A percentile compares a stretch with the other conserved stretches of the same genome.
These are phyloP conservation scores for Penicillium angulare DNA, from an alignment of 495 filamentous ascomycete species.

Conservation along the genomic window DNA sequence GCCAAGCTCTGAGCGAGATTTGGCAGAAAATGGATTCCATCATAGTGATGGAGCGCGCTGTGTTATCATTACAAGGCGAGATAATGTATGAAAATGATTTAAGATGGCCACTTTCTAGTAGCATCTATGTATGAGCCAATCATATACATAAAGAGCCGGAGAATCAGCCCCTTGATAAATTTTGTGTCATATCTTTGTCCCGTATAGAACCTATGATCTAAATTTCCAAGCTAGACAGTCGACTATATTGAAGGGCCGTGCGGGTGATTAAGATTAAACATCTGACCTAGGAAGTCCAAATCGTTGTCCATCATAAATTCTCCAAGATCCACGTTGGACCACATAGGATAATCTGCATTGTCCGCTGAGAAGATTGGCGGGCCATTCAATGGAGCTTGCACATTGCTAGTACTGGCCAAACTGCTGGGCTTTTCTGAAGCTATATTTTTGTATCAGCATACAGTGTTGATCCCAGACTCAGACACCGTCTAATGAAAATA, in stretches of 20 bases:
- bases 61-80: constrained; percentile 21
- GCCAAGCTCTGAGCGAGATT: constrained; percentile 17
- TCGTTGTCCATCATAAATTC: constrained; percentile 40
- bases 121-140: background rate
- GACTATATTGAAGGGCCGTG: background rate
- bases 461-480: no score
- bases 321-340: constrained; percentile 23
- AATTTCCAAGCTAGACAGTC: background rate
- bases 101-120: background rate
- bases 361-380: background rate
- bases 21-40: constrained; percentile 22
- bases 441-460: no score
- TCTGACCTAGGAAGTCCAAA: constrained; percentile 14
- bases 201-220: no score
- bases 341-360: background rate
- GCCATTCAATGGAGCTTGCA: background rate
- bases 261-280: constrained; percentile 10
- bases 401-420: background rate
- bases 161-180: no score
- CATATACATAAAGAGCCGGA: background rate
- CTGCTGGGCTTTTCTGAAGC: background rate
- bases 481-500: background rate
- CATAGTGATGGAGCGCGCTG: constrained; percentile 19
- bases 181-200: no score
- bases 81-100: background rate